Conservation (phyloP, 148 eudicot species). For the Rhododendron mucronatum region DNA sequence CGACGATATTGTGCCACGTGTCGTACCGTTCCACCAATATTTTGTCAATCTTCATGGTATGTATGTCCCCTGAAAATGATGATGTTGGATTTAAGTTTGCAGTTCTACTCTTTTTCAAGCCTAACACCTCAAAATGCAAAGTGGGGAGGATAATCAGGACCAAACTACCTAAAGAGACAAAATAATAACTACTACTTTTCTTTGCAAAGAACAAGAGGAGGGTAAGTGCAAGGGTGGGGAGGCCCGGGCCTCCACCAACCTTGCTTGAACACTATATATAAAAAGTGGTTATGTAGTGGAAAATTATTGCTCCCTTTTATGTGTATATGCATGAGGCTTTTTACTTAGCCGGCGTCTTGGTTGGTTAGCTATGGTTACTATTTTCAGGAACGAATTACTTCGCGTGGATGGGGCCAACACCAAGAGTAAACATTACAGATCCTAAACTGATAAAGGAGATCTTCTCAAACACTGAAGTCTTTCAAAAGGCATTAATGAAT, state of each 20-base stretch:
- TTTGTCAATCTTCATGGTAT: not conserved
- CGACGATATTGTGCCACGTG: not conserved
- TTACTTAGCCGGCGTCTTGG: too few species aligned
- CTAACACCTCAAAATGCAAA: not conserved
- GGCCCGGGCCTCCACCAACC: too few species aligned
- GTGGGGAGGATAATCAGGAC: not conserved
- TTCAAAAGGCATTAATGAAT: conserved; percentile 19
- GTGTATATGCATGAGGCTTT: too few species aligned
- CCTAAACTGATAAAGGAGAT: conserved; percentile 31
- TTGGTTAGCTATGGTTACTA: not conserved
- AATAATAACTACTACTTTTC: not conserved
- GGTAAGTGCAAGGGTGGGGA: not conserved
- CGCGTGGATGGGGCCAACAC: not conserved
- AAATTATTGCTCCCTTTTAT: too few species aligned
- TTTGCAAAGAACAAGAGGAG: not conserved
- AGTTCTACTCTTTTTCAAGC: not conserved
- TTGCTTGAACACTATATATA: too few species aligned
- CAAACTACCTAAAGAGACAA: not conserved
- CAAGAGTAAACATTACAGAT: conserved; percentile 14
- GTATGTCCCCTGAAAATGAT: not conserved
- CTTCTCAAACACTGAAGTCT: conserved; percentile 13
- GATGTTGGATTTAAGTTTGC: not conserved
- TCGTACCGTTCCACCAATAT: not conserved
- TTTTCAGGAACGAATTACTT: not conserved
- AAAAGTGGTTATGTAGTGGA: too few species aligned